phyloP scores from a whole-genome alignment of 495 filamentous ascomycete species.

The Xylaria intraflava region DNA sequence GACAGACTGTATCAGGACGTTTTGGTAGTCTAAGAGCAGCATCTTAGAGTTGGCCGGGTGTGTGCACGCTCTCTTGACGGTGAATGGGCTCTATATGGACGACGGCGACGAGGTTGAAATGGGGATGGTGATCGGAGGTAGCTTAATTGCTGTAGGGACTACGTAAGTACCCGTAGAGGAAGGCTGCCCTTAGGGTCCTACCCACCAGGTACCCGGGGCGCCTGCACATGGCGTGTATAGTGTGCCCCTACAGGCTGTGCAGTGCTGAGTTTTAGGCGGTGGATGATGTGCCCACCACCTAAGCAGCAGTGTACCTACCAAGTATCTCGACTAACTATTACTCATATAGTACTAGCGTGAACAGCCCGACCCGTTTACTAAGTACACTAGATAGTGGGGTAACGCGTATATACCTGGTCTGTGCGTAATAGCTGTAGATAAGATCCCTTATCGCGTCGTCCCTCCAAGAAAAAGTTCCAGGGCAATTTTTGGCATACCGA shows the following conservation, averaged over 20 bases:
- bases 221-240: too few species aligned
- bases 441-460: conserved; percentile 20
- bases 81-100: conserved; percentile 5
- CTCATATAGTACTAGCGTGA: too few species aligned
- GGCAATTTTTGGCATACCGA: conserved; percentile 1
- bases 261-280: too few species aligned
- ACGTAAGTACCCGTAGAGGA: background rate
- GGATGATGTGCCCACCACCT: too few species aligned
- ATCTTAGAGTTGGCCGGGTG: conserved; percentile 44
- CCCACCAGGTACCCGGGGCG: too few species aligned
- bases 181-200: too few species aligned
- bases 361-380: too few species aligned
- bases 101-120: conserved; percentile 14
- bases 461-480: conserved; percentile 17
- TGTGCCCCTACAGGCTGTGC: too few species aligned
- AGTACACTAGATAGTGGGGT: background rate
- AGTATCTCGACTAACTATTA: too few species aligned
- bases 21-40: conserved; percentile 98
- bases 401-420: background rate
- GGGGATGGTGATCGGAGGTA: conserved; percentile 5
- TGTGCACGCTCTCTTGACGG: conserved; percentile 11
- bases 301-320: too few species aligned
- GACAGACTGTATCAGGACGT: conserved; percentile 91
- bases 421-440: conserved; percentile 11
- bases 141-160: background rate